Evolutionary conservation across 805 yeast genomes (phyloP), one percentile per base, ranked within the genome.

Genomic region (Hanseniaspora nectarophila): DNA sequence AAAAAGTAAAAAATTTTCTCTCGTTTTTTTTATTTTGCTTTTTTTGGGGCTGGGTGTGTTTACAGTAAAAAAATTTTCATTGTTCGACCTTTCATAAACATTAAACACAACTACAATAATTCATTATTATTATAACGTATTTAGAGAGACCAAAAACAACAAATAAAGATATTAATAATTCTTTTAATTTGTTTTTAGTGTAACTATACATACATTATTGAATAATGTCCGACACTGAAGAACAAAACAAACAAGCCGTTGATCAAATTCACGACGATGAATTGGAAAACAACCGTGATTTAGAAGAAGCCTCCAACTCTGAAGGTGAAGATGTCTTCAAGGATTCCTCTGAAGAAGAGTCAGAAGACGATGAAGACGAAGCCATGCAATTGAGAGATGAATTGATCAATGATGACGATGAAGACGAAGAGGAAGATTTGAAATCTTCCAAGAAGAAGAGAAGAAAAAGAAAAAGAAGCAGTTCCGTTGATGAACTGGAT

Each of bases 331-430:
- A 70, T 56, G 69, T 70, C 6, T 74, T 75, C 55, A 92, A 85
- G 59, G 84, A 94, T 9, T 83, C 92, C 12, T 94, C 85, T 52
- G 97, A 89, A 55, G 95, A 85, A 29, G 70, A 69, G 34, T 89
- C 82, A 43, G 95, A 86, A 29, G 95, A 88, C 1, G 51, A 53
- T 61, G 96, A 84, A 61, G 96, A 89, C 58, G 97, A 89, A 61
- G 79, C 84, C 44, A 76, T 82, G 57, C 77, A 77, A 59, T 82
- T 89, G 39, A 78, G 90, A 45, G 95, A 88, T 56, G 97, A 96
- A 0, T 88, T 90, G 66, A 89, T 90, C 61, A 97, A 86, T 9
- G 96, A 88, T 60, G 95, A 86, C 59, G 95, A 84, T 54, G 70
- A 62, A 4, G 70, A 64, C 2, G 74, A 65, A 39, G 70, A 54